Base-by-base conservation (phyloP, 1,284 basidiomycete genomes). In the Stereum hirsutum region DNA sequence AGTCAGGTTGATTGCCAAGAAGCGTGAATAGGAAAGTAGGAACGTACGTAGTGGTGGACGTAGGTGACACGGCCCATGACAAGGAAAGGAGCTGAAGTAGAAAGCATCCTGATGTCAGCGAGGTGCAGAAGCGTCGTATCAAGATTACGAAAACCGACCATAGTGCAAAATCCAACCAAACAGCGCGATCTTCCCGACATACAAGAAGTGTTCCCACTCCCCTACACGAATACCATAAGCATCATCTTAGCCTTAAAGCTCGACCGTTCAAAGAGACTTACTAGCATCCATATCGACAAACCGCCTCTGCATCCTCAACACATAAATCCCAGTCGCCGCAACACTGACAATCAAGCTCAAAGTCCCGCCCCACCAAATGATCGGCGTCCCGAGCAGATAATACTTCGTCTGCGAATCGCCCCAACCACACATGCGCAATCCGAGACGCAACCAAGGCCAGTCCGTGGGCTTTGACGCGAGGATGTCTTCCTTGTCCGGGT, bases 371-470 rank as follows among this genome's bases (percentile, higher is more conserved):
- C 92, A 98, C 87, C 93, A 97, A 43, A 96, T 80, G 46, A 97
- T 58, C 0, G 94, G 93, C 25, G 89, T 95, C 6, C 94, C 95
- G 48, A 98, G 68, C 20, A 99, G 71, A 62, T 98, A 98, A 60
- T 91, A 98, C 66, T 99, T 98, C 57, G 80, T 73, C 58, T 90
- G 87, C 8, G 64, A 58, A 54, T 94, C 88, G 3, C 83, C 85
- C 96, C 95, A 99, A 3, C 92, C 92, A 55, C 95, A 98, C 95
- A 99, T 99, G 23, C 96, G 75, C 61, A 94, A 68, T 39, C 93
- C 93, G 41, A 90, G 73, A 44, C 80, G 79, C 38, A 98, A 71
- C 67, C 87, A 86, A 0, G 95, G 95, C 95, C 96, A 99, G 59
- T 99, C 94, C 38, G 75, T 72, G 0, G 95, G 94, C 54, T 78